These are phyloP conservation scores for Umbelopsis sp. DNA, from an alignment of 192 early-diverging fungal species.

Conservation along the genomic window DNA sequence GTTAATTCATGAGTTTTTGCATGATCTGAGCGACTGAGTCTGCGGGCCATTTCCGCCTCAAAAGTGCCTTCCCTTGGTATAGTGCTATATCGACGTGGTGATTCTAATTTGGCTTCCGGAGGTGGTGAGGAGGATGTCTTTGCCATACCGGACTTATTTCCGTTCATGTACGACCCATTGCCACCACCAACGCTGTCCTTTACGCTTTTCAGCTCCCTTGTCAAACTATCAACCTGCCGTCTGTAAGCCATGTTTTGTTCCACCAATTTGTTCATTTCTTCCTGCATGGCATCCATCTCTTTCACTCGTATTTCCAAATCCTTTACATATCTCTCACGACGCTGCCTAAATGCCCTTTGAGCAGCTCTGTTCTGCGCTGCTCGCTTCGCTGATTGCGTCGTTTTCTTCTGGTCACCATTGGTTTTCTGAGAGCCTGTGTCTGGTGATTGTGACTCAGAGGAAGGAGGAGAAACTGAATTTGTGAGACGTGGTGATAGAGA, in stretches of 20 bases:
- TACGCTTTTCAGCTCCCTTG: slow-evolving; percentile 1
- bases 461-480: slow-evolving; percentile 3
- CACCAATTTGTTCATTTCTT: slow-evolving; percentile 27
- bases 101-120: not conserved
- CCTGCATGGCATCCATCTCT: slow-evolving; percentile 48
- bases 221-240: slow-evolving; percentile 11
- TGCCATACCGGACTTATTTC: not conserved
- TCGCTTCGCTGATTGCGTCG: slow-evolving; percentile 60
- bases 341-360: slow-evolving; percentile 89
- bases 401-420: not conserved
- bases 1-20: not conserved
- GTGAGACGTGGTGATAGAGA: slow-evolving; percentile 2
- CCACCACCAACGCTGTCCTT: not conserved
- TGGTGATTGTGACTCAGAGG: slow-evolving; percentile 3
- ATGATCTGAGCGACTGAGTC: not conserved
- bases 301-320: slow-evolving; percentile 76
- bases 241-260: slow-evolving; percentile 31
- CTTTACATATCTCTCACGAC: slow-evolving; percentile 80
- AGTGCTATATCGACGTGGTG: not conserved
- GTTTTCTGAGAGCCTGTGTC: not conserved
- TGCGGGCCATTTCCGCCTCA: slow-evolving; percentile 11
- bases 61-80: not conserved
- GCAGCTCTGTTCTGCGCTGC: slow-evolving; percentile 91
- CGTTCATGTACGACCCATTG: not conserved
- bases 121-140: slow-evolving; percentile 5